A percentile compares a stretch with the other conserved stretches of the same genome.
Conservation (phyloP, 2,329 filamentous ascomycete genomes). For the Zymoseptoria crescenta region DNA sequence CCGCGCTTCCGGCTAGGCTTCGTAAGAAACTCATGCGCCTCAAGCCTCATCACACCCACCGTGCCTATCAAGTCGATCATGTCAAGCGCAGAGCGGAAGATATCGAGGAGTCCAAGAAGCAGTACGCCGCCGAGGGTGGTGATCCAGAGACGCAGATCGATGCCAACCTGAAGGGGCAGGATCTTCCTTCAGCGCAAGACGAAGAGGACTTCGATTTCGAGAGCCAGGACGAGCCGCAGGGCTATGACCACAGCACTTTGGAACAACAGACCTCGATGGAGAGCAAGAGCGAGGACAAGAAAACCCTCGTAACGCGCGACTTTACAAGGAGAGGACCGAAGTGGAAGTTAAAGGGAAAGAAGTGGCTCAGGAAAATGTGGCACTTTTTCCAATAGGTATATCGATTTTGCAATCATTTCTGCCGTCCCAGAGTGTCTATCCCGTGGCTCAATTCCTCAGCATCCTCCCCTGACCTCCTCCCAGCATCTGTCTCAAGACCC, state of each 20-base stretch:
- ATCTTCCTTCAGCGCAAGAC: neutral
- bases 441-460: neutral
- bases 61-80: neutral
- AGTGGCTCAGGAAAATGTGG: neutral
- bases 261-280: neutral
- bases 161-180: no score
- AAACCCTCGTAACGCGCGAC: neutral
- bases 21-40: neutral
- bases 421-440: neutral
- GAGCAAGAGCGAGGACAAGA: neutral
- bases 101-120: neutral
- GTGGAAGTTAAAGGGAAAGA: neutral
- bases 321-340: neutral
- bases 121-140: neutral
- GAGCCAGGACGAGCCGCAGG: neutral
- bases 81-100: neutral
- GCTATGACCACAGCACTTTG: neutral
- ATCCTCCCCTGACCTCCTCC: neutral
- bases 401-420: neutral
- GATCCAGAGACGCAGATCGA: no score
- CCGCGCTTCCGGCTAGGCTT: neutral
- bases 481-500: conserved; percentile 2
- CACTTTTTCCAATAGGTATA: neutral
- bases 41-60: neutral
- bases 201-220: neutral